A percentile compares a stretch with the other conserved stretches of the same genome.
These are phyloP conservation scores for Annulohypoxylon moriforme DNA, from an alignment of 495 filamentous ascomycete species.

Conservation along the genomic window DNA sequence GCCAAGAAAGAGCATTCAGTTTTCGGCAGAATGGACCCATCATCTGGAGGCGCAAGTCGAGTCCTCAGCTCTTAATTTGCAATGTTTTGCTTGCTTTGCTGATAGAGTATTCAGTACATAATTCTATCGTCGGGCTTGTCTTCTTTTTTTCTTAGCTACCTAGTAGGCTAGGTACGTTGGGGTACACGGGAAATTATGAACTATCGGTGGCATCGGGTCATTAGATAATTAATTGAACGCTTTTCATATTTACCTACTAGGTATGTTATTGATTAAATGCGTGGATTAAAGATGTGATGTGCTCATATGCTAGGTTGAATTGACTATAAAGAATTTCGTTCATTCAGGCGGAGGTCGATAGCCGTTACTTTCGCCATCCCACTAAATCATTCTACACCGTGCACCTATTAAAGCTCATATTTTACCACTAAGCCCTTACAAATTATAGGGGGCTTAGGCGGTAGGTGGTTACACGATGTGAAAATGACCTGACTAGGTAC, in stretches of 20 bases:
- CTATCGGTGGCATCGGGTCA: background rate
- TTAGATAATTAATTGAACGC: background rate
- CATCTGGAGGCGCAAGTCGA: constrained; percentile 4
- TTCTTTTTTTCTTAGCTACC: background rate
- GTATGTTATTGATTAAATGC: background rate
- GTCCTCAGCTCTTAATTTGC: background rate
- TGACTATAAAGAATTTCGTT: too few species aligned
- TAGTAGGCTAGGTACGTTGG: background rate
- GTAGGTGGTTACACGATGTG: too few species aligned
- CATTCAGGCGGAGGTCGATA: background rate
- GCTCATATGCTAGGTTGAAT: too few species aligned
- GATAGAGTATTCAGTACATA: constrained; percentile 25
- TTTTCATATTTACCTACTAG: background rate
- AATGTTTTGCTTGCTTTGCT: background rate
- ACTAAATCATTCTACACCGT: too few species aligned
- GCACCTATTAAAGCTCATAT: too few species aligned
- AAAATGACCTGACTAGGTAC: too few species aligned
- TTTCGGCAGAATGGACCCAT: background rate
- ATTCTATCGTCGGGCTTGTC: background rate
- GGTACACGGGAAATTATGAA: constrained; percentile 4
- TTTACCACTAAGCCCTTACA: too few species aligned
- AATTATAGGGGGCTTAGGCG: too few species aligned
- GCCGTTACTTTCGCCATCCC: too few species aligned
- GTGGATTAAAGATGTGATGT: background rate
- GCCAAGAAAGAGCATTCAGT: background rate